Evolutionary conservation across 2,329 filamentous ascomycete genomes (phyloP).

Genomic region (Chaetomium strumarium): DNA sequence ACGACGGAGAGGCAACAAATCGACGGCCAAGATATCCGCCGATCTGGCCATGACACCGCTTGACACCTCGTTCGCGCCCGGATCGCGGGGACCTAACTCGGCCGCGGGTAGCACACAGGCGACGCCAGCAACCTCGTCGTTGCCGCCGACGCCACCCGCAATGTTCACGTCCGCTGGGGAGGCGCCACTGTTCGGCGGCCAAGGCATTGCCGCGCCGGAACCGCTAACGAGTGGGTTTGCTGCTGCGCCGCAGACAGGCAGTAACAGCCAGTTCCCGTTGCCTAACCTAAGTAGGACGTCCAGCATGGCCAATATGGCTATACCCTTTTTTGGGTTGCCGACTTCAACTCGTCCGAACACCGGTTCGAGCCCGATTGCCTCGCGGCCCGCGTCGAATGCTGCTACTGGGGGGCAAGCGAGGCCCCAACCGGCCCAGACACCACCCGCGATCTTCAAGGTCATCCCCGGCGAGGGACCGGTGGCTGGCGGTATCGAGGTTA

Average conservation of each 20-base stretch:
- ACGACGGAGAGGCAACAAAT: constrained; percentile 73
- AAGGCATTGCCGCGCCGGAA: constrained; percentile 33
- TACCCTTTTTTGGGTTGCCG: constrained; percentile 65
- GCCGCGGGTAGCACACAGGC: constrained; percentile 27
- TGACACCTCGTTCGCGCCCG: constrained; percentile 49
- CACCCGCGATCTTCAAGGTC: constrained; percentile 70
- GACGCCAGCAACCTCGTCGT: constrained; percentile 46
- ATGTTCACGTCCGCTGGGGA: constrained; percentile 37
- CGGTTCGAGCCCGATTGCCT: constrained; percentile 62
- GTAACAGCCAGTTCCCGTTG: constrained; percentile 54
- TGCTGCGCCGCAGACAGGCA: constrained; percentile 61
- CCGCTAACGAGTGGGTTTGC: constrained; percentile 39
- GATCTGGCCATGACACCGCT: constrained; percentile 77
- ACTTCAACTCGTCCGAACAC: constrained; percentile 69
- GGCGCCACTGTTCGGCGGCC: constrained; percentile 40
- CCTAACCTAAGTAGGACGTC: constrained; percentile 52
- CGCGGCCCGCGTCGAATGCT: constrained; percentile 29
- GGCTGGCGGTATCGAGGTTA: constrained; percentile 80
- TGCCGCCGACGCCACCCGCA: constrained; percentile 41
- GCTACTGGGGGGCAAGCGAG: constrained; percentile 14
- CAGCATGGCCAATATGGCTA: constrained; percentile 59
- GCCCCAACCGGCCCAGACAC: constrained; percentile 41
- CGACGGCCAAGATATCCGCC: constrained; percentile 61
- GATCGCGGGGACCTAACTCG: constrained; percentile 29
- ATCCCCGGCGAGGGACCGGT: constrained; percentile 78